Evolutionary conservation across 352 stramenopile species (phyloP), one percentile per base, ranked within the genome.

Genomic region (Pilasporangium apinafurcum): DNA sequence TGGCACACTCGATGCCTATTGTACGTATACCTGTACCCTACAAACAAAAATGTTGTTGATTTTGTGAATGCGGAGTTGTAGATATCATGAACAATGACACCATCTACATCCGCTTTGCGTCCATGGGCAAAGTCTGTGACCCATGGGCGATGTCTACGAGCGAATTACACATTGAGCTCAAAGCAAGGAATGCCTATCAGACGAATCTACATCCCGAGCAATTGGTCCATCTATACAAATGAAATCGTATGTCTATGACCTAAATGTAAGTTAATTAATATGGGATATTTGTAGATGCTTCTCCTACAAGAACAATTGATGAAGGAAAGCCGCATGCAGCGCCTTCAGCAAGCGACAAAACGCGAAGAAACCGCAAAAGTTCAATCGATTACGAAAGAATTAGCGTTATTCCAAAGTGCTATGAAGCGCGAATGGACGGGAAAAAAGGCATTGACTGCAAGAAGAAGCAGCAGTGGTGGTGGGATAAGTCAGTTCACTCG

Each of bases 111-210:
- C 64, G 77, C 4, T 86, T 90, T 27, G 47, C 64, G 18, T 85
- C 66, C 4, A 40, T 87, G 24, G 77, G 77, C 5, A 77, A 72
- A 37, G 69, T 90, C 26, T 73, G 58, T 21, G 74, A 85, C 31
- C 71, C 77, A 8, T 90, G 71, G 64, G 77, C 74, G 5, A 85
- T 90, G 74, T 86, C 74, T 14, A 86, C 74, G 12, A 90, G 74
- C 40, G 77, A 90, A 25, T 51, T 90, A 8, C 68, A 74, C 1
- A 35, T 62, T 8, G 74, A 86, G 31, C 59, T 90, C 5, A 67
- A 81, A 29, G 43, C 51, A 14, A 62, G 74, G 10, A 62, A 75
- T 14, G 71, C 71, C 2, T 90, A 89, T 56, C 58, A 77, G 37
- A 47, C 69, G 22, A 83, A 83, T 13, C 47, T 83, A 37, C 71